phyloP scores from a whole-genome alignment of 2,329 filamentous ascomycete genomes.

The Penicillium sp. region DNA sequence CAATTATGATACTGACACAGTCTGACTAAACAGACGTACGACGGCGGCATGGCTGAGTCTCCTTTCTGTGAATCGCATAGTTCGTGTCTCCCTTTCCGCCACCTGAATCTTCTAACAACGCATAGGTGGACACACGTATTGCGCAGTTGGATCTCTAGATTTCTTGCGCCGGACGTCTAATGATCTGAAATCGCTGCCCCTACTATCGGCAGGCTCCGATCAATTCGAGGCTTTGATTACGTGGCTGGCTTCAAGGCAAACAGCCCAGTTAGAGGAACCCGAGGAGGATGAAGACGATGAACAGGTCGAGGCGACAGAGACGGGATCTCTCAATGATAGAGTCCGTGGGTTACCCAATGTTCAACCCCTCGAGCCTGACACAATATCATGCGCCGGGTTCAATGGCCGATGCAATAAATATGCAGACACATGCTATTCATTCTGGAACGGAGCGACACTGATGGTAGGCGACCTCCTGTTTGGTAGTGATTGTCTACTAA shows the following conservation, averaged over 20 bases:
- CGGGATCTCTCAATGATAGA: slow-evolving; percentile 25
- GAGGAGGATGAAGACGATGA: slow-evolving; percentile 18
- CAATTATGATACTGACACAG: not conserved
- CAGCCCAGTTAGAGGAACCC: slow-evolving; percentile 51
- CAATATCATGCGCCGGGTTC: slow-evolving; percentile 66
- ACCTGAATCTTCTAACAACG: slow-evolving; percentile 24
- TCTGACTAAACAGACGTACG: slow-evolving; percentile 63
- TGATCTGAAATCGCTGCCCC: slow-evolving; percentile 21
- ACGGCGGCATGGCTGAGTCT: slow-evolving; percentile 78
- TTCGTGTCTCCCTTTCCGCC: slow-evolving; percentile 41
- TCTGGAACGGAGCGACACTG: slow-evolving; percentile 77
- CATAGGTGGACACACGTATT: slow-evolving; percentile 85
- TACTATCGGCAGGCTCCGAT: slow-evolving; percentile 29
- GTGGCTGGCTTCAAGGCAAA: slow-evolving; percentile 67
- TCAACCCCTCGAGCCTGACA: slow-evolving; percentile 24
- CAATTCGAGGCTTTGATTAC: slow-evolving; percentile 42
- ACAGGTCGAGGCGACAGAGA: slow-evolving; percentile 1
- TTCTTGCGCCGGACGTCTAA: slow-evolving; percentile 66
- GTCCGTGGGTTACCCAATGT: slow-evolving; percentile 32
- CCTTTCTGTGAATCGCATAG: slow-evolving; percentile 80
- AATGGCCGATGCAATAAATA: slow-evolving; percentile 90
- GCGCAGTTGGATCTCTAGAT: slow-evolving; percentile 73
- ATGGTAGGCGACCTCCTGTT: slow-evolving; percentile 36
- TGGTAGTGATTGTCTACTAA: slow-evolving; percentile 24
- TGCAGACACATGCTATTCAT: slow-evolving; percentile 93